Evolutionary conservation across 495 filamentous ascomycete genomes (phyloP).

Genomic region (Penicillium samsonianum): DNA sequence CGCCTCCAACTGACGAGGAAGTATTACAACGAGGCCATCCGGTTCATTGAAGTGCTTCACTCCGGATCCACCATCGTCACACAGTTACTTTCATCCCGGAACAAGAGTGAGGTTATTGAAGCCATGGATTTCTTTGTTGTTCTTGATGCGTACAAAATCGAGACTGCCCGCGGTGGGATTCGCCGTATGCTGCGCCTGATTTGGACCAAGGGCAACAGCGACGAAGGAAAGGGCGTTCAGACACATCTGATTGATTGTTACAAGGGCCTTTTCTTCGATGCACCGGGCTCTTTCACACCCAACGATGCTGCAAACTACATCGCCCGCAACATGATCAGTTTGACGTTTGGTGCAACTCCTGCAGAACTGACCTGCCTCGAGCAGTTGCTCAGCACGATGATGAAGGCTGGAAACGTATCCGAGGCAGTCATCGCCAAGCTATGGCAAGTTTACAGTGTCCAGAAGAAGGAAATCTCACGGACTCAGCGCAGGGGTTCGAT

Average conservation of each 20-base stretch:
- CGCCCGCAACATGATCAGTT: conserved; percentile 96
- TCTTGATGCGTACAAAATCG: conserved; percentile 90
- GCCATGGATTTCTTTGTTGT: conserved; percentile 99
- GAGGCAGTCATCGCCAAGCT: conserved; percentile 87
- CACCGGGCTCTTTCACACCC: conserved; percentile 77
- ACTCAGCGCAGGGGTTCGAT: conserved; percentile 92
- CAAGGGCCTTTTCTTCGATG: conserved; percentile 92
- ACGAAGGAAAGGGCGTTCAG: conserved; percentile 98
- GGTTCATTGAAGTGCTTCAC: conserved; percentile 94
- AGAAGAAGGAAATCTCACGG: conserved; percentile 88
- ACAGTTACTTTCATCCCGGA: conserved; percentile 86
- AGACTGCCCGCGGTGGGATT: conserved; percentile 85
- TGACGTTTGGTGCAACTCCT: conserved; percentile 92
- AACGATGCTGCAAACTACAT: conserved; percentile 97
- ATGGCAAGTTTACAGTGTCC: conserved; percentile 96
- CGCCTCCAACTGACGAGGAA: conserved; percentile 83
- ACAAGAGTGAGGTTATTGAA: conserved; percentile 97
- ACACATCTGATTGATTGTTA: conserved; percentile 97
- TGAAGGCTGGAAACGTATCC: conserved; percentile 84
- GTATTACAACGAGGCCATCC: conserved; percentile 88
- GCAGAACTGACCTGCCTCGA: conserved; percentile 95
- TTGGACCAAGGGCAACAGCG: conserved; percentile 99
- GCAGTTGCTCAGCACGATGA: conserved; percentile 94
- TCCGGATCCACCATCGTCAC: conserved; percentile 73
- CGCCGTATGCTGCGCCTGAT: conserved; percentile 93